Conservation (phyloP, 1,139 yeast genomes). For the Wickerhamiella infanticola region DNA sequence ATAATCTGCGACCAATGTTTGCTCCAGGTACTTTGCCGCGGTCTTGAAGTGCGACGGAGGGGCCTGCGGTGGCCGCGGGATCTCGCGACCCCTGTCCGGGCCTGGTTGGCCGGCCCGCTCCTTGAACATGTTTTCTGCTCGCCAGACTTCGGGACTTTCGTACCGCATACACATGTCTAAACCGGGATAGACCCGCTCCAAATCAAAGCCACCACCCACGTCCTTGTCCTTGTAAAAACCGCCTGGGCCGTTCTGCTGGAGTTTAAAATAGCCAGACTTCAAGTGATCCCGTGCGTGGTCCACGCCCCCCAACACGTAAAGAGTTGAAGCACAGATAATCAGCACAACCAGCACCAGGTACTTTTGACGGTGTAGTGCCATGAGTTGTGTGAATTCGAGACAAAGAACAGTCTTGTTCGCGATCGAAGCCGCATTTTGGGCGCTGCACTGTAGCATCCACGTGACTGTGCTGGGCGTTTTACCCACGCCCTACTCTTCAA, state of each 20-base stretch:
- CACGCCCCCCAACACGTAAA: neutral
- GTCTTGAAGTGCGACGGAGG: neutral
- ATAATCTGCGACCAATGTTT: neutral
- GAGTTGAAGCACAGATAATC: neutral
- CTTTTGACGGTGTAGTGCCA: no score
- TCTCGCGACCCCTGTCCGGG: neutral
- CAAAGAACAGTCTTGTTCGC: no score
- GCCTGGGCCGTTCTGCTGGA: no score
- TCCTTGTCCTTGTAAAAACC: no score
- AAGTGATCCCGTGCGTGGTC: neutral
- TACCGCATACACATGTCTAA: conserved; percentile 4
- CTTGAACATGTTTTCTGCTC: conserved; percentile 7
- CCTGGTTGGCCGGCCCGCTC: conserved; percentile 4
- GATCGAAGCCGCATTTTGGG: no score
- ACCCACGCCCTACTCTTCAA: no score
- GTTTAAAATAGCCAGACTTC: no score
- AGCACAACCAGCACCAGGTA: neutral
- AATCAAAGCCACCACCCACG: no score
- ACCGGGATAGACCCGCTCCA: conserved; percentile 5
- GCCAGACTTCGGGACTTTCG: neutral
- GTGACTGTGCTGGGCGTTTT: no score
- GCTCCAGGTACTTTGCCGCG: neutral
- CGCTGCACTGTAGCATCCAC: no score
- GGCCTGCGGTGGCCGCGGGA: neutral
- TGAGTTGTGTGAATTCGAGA: no score